Evolutionary conservation across 305 asterid species (phyloP).

Genomic region (Solanum aculeatissimum): DNA sequence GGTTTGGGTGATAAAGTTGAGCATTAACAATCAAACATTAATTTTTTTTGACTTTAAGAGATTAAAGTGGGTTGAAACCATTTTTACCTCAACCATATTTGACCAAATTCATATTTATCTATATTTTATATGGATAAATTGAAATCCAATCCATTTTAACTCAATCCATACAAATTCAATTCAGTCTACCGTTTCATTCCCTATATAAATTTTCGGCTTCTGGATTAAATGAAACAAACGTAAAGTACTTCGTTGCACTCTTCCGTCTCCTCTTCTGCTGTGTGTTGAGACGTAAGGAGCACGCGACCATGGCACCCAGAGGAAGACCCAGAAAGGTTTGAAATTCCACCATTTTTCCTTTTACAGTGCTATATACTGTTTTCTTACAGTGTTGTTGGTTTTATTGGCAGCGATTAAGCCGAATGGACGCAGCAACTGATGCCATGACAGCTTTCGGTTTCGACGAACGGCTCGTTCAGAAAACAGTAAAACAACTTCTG

Average conservation of each 20-base stretch:
- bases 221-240: not conserved
- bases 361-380: not conserved
- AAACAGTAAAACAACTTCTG: conserved; percentile 22
- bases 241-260: not conserved
- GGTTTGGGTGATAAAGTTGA: too few relatives aligned
- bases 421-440: conserved; percentile 62
- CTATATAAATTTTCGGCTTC: not conserved
- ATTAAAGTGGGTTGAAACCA: too few relatives aligned
- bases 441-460: conserved; percentile 46
- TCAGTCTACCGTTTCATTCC: too few relatives aligned
- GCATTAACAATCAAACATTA: too few relatives aligned
- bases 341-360: not conserved
- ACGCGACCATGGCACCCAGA: conserved; percentile 2
- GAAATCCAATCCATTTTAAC: too few relatives aligned
- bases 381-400: not conserved
- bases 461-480: not conserved
- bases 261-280: not conserved
- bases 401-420: conserved; percentile 26
- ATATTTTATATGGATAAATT: too few relatives aligned
- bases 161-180: too few relatives aligned
- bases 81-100: too few relatives aligned
- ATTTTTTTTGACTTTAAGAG: too few relatives aligned
- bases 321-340: conserved; percentile 7
- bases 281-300: not conserved
- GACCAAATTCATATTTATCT: too few relatives aligned